Evolutionary conservation across 2,329 filamentous ascomycete species (phyloP).

Genomic region (Amesomyces nigricolor): DNA sequence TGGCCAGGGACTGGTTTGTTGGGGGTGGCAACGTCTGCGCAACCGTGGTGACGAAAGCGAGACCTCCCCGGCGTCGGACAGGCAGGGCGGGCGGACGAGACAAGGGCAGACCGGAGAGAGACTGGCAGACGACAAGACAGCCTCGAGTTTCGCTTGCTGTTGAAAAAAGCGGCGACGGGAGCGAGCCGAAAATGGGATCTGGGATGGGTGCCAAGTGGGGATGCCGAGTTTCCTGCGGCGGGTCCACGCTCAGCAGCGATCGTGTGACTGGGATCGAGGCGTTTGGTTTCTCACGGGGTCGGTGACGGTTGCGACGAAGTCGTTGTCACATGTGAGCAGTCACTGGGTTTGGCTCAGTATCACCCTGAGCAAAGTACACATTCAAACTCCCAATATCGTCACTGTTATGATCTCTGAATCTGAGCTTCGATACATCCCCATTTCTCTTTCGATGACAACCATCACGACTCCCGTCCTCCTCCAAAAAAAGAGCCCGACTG

Average conservation of each 20-base stretch:
- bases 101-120: too few species aligned
- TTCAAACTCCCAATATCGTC: too few species aligned
- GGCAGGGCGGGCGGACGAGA: too few species aligned
- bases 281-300: not conserved
- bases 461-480: too few species aligned
- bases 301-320: not conserved
- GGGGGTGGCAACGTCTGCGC: too few species aligned
- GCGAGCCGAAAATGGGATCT: not conserved
- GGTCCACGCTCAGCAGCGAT: constrained; percentile 6
- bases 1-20: too few species aligned
- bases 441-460: too few species aligned
- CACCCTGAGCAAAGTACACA: not conserved
- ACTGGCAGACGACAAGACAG: not conserved
- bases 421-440: too few species aligned
- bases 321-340: not conserved
- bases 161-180: constrained; percentile 5
- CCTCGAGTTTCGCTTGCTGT: not conserved
- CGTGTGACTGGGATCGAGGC: constrained; percentile 13
- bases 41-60: too few species aligned
- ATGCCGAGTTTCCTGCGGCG: not conserved
- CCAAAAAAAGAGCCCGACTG: too few species aligned
- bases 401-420: too few species aligned
- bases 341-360: not conserved
- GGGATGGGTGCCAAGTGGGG: not conserved
- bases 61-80: too few species aligned